These are phyloP conservation scores for Pythium diclinum DNA, from an alignment of 352 stramenopile genomes.

Conservation along the genomic window DNA sequence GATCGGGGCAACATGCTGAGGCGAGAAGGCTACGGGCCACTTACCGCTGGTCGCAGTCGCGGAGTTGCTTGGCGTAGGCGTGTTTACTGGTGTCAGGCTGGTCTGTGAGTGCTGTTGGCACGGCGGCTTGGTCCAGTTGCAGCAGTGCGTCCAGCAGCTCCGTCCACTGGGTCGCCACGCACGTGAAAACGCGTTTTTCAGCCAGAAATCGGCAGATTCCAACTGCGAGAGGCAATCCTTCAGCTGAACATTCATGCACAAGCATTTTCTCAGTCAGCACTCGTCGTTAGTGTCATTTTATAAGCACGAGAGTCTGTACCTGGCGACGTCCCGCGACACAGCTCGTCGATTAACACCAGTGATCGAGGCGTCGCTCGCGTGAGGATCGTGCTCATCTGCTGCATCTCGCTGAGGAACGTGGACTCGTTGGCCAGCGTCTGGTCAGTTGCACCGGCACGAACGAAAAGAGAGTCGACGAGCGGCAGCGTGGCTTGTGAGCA, in stretches of 20 bases:
- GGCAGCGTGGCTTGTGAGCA: constrained; percentile 36
- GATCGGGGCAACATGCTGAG: no score
- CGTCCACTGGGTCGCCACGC: constrained; percentile 23
- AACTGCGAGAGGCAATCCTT: constrained; percentile 20
- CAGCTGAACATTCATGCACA: not conserved
- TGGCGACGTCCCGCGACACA: constrained; percentile 40
- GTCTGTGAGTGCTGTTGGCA: not conserved
- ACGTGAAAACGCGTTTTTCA: constrained; percentile 5
- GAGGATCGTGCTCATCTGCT: constrained; percentile 41
- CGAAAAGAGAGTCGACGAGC: constrained; percentile 42
- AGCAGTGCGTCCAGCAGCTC: constrained; percentile 17
- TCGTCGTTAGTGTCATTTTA: no score
- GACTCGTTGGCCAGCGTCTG: constrained; percentile 45
- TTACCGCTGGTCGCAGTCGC: constrained; percentile 14
- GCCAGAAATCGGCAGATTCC: constrained; percentile 17
- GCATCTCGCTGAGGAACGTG: constrained; percentile 60
- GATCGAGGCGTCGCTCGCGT: constrained; percentile 29
- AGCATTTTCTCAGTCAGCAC: not conserved
- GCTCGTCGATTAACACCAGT: constrained; percentile 50
- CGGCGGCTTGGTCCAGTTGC: not conserved
- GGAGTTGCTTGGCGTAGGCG: constrained; percentile 8
- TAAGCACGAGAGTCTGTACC: not conserved
- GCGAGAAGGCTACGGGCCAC: not conserved
- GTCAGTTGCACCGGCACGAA: constrained; percentile 44
- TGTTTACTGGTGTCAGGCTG: not conserved